Conservation (phyloP, 2,329 filamentous ascomycete species). For the Myriosclerotinia scirpicola region DNA sequence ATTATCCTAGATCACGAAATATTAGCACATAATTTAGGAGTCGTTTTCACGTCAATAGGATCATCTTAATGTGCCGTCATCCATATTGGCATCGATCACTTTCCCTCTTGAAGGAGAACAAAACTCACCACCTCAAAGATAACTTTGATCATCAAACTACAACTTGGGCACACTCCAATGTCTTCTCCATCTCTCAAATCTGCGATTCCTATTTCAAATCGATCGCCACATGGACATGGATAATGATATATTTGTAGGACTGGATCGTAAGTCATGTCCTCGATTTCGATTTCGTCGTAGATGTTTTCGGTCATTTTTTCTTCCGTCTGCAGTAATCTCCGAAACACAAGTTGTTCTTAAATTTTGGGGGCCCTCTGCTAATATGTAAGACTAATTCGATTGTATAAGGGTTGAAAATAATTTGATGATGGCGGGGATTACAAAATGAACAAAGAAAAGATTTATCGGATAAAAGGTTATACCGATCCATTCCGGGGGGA, state of each 20-base stretch:
- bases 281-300: slow-evolving; percentile 98
- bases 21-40: slow-evolving; percentile 22
- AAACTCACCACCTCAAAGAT: slow-evolving; percentile 79
- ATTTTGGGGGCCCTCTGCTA: background rate
- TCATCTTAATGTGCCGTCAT: background rate
- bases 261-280: slow-evolving; percentile 92
- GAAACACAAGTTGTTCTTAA: background rate
- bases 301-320: slow-evolving; percentile 54
- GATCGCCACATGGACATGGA: slow-evolving; percentile 94
- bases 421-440: background rate
- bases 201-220: slow-evolving; percentile 84
- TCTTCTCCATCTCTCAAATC: slow-evolving; percentile 88
- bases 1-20: slow-evolving; percentile 46
- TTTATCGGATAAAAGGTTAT: background rate
- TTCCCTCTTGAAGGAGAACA: background rate
- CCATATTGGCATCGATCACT: background rate
- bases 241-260: slow-evolving; percentile 88
- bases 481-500: background rate
- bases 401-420: background rate
- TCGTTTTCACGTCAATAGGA: background rate
- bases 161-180: slow-evolving; percentile 96
- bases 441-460: slow-evolving; percentile 13
- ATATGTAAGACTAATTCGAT: background rate
- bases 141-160: slow-evolving; percentile 92
- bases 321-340: background rate